phyloP scores from a whole-genome alignment of 2,329 filamentous ascomycete species.

The Aspergillus cejpii region DNA sequence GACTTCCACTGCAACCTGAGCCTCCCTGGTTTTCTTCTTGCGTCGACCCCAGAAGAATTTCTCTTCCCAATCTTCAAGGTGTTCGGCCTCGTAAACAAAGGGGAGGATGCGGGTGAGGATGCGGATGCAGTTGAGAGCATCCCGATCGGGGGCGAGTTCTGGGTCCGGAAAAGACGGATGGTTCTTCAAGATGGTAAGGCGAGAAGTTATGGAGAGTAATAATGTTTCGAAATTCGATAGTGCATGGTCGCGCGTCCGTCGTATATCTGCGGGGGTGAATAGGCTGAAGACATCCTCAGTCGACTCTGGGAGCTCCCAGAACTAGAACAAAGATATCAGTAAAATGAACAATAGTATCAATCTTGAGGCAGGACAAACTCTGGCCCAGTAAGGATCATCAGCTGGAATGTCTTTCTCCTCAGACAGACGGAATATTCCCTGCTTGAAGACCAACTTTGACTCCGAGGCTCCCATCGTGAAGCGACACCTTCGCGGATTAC shows the following conservation, averaged over 20 bases:
- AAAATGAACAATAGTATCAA: neutral
- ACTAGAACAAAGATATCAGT: slow-evolving; percentile 50
- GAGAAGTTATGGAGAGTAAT: slow-evolving; percentile 73
- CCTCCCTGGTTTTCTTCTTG: slow-evolving; percentile 62
- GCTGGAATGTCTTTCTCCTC: slow-evolving; percentile 81
- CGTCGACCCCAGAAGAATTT: slow-evolving; percentile 83
- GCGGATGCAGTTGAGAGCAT: slow-evolving; percentile 92
- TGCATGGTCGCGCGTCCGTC: slow-evolving; percentile 76
- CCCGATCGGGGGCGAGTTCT: slow-evolving; percentile 71
- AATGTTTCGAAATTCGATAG: slow-evolving; percentile 86
- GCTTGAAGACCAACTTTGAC: slow-evolving; percentile 97
- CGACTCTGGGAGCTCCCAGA: slow-evolving; percentile 95
- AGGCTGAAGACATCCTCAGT: slow-evolving; percentile 95
- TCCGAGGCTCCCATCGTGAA: slow-evolving; percentile 86
- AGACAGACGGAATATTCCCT: slow-evolving; percentile 94
- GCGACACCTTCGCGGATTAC: slow-evolving; percentile 22
- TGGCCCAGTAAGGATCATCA: slow-evolving; percentile 87
- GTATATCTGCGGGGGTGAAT: slow-evolving; percentile 82
- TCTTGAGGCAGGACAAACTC: slow-evolving; percentile 52
- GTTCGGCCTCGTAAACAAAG: slow-evolving; percentile 84
- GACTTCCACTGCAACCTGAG: slow-evolving; percentile 63
- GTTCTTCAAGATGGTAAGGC: slow-evolving; percentile 73
- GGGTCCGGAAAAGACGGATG: slow-evolving; percentile 85
- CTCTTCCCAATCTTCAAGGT: slow-evolving; percentile 78
- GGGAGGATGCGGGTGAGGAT: slow-evolving; percentile 84